These are phyloP conservation scores for Blastocladiella emersonii DNA, from an alignment of 371 early-diverging fungal genomes.

Conservation along the genomic window DNA sequence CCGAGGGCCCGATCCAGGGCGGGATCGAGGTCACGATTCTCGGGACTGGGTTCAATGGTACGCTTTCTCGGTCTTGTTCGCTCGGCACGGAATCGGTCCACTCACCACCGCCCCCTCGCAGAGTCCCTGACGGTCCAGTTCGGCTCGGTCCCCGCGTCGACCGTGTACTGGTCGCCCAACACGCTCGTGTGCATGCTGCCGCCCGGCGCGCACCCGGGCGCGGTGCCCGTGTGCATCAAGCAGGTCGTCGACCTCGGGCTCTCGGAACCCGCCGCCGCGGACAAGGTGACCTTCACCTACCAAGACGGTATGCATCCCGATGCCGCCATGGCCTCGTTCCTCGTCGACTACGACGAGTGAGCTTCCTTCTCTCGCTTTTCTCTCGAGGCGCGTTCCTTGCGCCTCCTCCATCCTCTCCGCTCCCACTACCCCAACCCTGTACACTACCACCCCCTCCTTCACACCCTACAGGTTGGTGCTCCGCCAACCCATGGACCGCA, in stretches of 20 bases:
- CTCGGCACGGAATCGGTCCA: too few species aligned
- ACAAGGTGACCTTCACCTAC: not conserved
- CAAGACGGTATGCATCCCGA: not conserved
- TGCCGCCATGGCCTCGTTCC: too few species aligned
- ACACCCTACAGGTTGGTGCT: too few species aligned
- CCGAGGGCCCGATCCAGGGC: conserved; percentile 64
- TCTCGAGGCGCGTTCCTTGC: too few species aligned
- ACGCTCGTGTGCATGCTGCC: conserved; percentile 67
- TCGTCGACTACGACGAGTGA: too few species aligned
- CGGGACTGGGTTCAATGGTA: conserved; percentile 51
- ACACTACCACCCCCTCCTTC: too few species aligned
- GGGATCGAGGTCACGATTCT: conserved; percentile 59
- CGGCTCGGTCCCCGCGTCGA: conserved; percentile 51
- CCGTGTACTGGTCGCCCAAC: conserved; percentile 39
- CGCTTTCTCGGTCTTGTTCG: not conserved
- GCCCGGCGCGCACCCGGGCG: conserved; percentile 50
- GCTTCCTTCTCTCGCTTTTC: too few species aligned
- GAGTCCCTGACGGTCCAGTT: conserved; percentile 51
- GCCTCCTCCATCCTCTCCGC: too few species aligned
- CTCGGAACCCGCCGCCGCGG: not conserved
- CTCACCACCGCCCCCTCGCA: not conserved
- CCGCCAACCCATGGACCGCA: too few species aligned
- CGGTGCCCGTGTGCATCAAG: conserved; percentile 56
- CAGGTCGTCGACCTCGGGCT: conserved; percentile 18
- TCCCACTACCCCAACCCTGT: too few species aligned